These are phyloP conservation scores for Aspergillus vadensis DNA, from an alignment of 2,329 filamentous ascomycete species.

Conservation along the genomic window DNA sequence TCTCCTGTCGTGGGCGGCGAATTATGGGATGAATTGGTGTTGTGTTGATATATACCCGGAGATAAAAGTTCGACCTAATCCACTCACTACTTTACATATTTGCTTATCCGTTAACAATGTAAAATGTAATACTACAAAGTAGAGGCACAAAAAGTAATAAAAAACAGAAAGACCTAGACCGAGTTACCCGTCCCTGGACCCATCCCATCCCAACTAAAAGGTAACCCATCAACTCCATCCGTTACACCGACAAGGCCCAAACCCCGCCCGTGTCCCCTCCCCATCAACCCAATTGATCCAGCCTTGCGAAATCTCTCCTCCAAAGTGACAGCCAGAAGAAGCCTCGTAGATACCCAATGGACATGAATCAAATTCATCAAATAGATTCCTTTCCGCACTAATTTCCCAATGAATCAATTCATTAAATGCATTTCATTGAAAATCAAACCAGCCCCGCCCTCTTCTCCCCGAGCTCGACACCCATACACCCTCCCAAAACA, in stretches of 20 bases:
- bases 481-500: background rate
- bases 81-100: background rate
- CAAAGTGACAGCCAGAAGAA: background rate
- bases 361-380: background rate
- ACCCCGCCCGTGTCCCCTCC: background rate
- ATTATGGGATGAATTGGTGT: background rate
- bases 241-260: background rate
- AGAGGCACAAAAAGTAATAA: background rate
- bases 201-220: too few species aligned
- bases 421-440: too few species aligned
- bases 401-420: too few species aligned
- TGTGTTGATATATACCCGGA: constrained; percentile 11
- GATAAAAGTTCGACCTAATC: constrained; percentile 11
- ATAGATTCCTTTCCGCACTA: too few species aligned
- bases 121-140: background rate
- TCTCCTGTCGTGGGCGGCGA: constrained; percentile 11
- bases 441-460: background rate
- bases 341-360: background rate
- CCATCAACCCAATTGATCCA: background rate
- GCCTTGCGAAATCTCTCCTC: background rate
- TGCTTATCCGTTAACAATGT: too few species aligned
- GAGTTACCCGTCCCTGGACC: background rate
- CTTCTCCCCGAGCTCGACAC: background rate
- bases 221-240: background rate
- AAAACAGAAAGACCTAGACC: background rate